Conservation (phyloP, 306 rosid genomes). For the Echinosophora koreensis region DNA sequence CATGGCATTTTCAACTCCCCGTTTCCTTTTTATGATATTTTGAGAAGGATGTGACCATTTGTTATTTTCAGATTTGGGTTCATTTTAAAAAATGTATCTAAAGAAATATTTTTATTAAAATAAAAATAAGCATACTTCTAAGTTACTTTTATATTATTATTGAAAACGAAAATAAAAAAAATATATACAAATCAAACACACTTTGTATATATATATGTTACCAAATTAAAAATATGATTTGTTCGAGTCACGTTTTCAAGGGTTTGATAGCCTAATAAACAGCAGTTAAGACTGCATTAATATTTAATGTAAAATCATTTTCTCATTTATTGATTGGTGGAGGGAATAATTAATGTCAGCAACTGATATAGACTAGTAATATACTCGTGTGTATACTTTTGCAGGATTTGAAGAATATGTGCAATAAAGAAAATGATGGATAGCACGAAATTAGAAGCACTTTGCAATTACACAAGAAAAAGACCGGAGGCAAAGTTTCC, state of each 20-base stretch:
- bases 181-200: no score
- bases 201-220: no score
- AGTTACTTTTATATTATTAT: no score
- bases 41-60: neutral
- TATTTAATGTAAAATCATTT: neutral
- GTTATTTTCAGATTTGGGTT: neutral
- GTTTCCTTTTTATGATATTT: neutral
- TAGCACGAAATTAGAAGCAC: slow-evolving; percentile 38
- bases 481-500: slow-evolving; percentile 52
- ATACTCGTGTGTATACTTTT: slow-evolving; percentile 1
- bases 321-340: neutral
- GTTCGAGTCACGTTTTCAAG: neutral
- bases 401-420: slow-evolving; percentile 51
- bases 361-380: neutral
- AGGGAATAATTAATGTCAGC: neutral
- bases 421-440: slow-evolving; percentile 55
- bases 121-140: no score
- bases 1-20: neutral
- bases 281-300: neutral
- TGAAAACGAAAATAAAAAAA: no score
- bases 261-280: neutral
- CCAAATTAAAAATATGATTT: no score
- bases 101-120: no score
- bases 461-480: slow-evolving; percentile 7
- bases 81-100: neutral